Evolutionary conservation across 768 basidiomycete genomes (phyloP).

Genomic region (Mycena galopus): DNA sequence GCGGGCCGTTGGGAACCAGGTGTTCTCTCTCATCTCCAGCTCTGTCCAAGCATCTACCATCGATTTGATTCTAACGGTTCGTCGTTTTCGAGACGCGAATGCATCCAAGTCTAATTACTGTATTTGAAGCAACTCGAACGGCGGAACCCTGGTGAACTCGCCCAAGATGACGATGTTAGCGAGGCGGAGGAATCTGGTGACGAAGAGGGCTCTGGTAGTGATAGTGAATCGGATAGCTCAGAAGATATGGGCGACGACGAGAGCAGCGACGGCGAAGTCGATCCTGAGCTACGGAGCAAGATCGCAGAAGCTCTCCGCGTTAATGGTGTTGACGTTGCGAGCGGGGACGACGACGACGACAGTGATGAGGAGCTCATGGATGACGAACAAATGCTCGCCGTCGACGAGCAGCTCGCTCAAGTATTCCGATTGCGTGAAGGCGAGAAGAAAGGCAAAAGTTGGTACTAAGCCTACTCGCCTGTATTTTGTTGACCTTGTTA

Average conservation of each 20-base stretch:
- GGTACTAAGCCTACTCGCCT: constrained; percentile 27
- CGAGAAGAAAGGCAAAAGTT: constrained; percentile 79
- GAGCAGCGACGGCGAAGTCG: constrained; percentile 61
- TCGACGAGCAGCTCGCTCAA: constrained; percentile 92
- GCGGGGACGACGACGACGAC: constrained; percentile 61
- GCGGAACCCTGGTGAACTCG: constrained; percentile 69
- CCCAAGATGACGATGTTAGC: constrained; percentile 56
- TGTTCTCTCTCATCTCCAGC: constrained; percentile 80
- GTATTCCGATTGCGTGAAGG: constrained; percentile 81
- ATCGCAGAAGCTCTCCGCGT: constrained; percentile 73
- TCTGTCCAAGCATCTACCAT: constrained; percentile 78
- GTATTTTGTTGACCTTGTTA: not conserved
- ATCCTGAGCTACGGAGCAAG: constrained; percentile 75
- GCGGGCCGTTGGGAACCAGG: constrained; percentile 83
- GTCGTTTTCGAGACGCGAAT: constrained; percentile 52
- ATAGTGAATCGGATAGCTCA: constrained; percentile 46
- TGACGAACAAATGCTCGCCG: constrained; percentile 98
- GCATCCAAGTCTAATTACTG: not conserved
- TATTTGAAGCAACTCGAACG: constrained; percentile 83
- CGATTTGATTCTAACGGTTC: constrained; percentile 84
- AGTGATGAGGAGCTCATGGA: constrained; percentile 85
- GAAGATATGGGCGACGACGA: constrained; percentile 54
- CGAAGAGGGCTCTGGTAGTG: constrained; percentile 49
- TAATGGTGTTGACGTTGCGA: constrained; percentile 68
- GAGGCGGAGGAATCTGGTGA: constrained; percentile 56